Conservation (phyloP, 73 alveolate species). For the Tetrahymena elliotti region DNA sequence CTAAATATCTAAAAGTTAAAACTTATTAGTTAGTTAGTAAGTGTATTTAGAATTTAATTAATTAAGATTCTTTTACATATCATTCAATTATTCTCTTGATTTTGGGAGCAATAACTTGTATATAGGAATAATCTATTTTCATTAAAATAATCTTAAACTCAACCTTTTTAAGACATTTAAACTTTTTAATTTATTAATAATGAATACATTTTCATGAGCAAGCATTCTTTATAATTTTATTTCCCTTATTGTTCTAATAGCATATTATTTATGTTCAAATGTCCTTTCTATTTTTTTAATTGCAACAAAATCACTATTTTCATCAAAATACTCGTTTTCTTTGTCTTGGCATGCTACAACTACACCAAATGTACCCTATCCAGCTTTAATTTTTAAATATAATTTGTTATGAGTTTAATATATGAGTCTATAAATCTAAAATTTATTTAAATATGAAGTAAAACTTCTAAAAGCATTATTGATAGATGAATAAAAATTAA, state of each 20-base stretch:
- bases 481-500: not conserved
- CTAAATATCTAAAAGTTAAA: not conserved
- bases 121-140: not conserved
- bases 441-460: not conserved
- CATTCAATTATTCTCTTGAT: slow-evolving; percentile 53
- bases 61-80: slow-evolving; percentile 55
- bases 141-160: not conserved
- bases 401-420: not conserved
- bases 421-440: not conserved
- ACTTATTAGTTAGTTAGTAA: no score
- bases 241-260: slow-evolving; percentile 64
- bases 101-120: slow-evolving; percentile 39
- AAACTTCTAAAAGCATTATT: not conserved
- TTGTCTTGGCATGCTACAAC: not conserved
- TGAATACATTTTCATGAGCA: slow-evolving; percentile 65
- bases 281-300: slow-evolving; percentile 70
- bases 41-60: slow-evolving; percentile 16
- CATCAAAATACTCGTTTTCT: not conserved
- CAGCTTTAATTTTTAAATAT: not conserved
- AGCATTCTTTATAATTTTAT: slow-evolving; percentile 55
- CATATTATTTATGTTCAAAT: slow-evolving; percentile 49
- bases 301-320: slow-evolving; percentile 49
- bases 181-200: not conserved
- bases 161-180: not conserved
- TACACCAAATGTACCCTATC: not conserved